Evolutionary conservation across 2,329 filamentous ascomycete genomes (phyloP).

Genomic region (Fusarium haematococcum): DNA sequence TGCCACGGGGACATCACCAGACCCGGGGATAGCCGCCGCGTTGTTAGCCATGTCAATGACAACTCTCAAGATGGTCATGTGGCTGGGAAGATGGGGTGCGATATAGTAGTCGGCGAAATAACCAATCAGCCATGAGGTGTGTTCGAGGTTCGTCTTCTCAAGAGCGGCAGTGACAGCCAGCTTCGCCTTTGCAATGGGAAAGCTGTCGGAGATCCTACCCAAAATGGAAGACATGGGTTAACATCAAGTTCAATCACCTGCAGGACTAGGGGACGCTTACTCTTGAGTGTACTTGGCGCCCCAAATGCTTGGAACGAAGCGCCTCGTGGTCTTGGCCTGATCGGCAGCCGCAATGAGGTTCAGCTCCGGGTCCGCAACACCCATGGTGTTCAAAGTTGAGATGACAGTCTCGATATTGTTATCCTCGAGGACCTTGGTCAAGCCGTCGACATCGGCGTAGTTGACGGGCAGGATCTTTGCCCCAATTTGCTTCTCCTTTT

Average conservation of each 20-base stretch:
- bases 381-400: background rate
- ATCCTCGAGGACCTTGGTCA: background rate
- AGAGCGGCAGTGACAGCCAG: background rate
- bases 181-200: background rate
- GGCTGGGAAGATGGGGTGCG: background rate
- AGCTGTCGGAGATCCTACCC: background rate
- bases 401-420: background rate
- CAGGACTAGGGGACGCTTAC: background rate
- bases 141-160: background rate
- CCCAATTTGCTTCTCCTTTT: background rate
- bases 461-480: background rate
- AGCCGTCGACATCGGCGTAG: background rate
- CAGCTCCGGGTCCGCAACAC: background rate
- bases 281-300: background rate
- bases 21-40: slow-evolving; percentile 25
- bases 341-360: background rate
- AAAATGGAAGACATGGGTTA: background rate
- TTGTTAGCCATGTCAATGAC: slow-evolving; percentile 53
- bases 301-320: background rate
- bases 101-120: slow-evolving; percentile 11
- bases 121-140: background rate
- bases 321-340: background rate
- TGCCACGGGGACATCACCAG: background rate
- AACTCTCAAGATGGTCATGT: background rate
- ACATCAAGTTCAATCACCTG: background rate